Evolutionary conservation across 176 grass and related monocot species (phyloP).

Genomic region (Coix lacrymajobi): DNA sequence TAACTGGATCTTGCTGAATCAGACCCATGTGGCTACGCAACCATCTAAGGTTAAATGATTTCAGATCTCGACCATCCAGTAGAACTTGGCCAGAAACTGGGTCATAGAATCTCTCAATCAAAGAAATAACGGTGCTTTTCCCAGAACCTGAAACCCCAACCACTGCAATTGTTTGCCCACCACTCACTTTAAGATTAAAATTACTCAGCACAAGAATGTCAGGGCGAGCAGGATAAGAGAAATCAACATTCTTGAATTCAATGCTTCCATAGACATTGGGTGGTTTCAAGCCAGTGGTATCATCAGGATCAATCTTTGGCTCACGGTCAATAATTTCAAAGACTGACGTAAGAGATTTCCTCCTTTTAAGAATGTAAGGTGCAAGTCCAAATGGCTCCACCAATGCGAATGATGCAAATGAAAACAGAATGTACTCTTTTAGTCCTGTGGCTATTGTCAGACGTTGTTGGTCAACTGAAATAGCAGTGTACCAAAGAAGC

Average conservation of each 20-base stretch:
- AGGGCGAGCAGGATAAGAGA: slow-evolving; percentile 79
- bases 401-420: slow-evolving; percentile 90
- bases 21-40: slow-evolving; percentile 95
- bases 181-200: slow-evolving; percentile 95
- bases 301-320: slow-evolving; percentile 95
- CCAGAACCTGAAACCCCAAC: slow-evolving; percentile 96
- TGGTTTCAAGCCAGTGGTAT: slow-evolving; percentile 91
- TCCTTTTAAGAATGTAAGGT: slow-evolving; percentile 94
- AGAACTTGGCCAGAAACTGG: slow-evolving; percentile 90
- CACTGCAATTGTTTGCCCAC: slow-evolving; percentile 91
- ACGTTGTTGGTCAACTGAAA: slow-evolving; percentile 63
- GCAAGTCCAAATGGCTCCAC: slow-evolving; percentile 98
- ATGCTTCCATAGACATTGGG: slow-evolving; percentile 98
- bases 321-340: slow-evolving; percentile 99
- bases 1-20: slow-evolving; percentile 92
- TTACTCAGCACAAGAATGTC: slow-evolving; percentile 93
- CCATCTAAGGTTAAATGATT: slow-evolving; percentile 93
- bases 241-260: slow-evolving; percentile 96
- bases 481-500: slow-evolving; percentile 91
- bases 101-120: slow-evolving; percentile 97
- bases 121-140: slow-evolving; percentile 97
- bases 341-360: slow-evolving; percentile 86
- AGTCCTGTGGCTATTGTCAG: slow-evolving; percentile 73
- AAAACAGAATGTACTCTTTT: slow-evolving; percentile 99
- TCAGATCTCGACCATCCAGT: slow-evolving; percentile 95